Base-by-base conservation (phyloP, 2,329 filamentous ascomycete genomes). In the Claviceps purpurea region DNA sequence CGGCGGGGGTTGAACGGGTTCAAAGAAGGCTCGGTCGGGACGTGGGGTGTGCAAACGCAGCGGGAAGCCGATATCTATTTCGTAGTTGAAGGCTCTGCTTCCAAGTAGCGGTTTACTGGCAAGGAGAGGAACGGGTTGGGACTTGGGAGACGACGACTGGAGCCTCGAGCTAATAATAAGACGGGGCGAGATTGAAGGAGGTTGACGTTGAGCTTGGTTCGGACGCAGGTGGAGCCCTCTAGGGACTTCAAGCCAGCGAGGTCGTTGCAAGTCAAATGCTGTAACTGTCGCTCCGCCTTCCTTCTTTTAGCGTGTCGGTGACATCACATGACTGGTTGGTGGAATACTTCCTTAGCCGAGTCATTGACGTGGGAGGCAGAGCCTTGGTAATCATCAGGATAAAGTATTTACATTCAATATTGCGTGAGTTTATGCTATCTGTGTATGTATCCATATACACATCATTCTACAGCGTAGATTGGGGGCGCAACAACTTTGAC, bases 241-340 rank as follows among this genome's bases (percentile, higher is more conserved):
- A 24, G 22, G 39, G 47, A 52, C 47, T 22, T 44, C 42, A 44
- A 41, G 59, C 57, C 60, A 57, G 56, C 59, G 57, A 54, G 58
- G n/a, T 30, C 26, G 41, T 49, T 54, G 50, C 30, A 46, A 16
- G 42, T 37, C 16, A 20, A 22, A 10, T n/a, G 24, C n/a, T 45
- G n/a, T 24, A 30, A 34, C 30, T 34, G 30, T 34, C 30, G 30
- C 30, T 34, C 30, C 30, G 30, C 30, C 30, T 16, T 14, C 8
- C 8, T 18, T 8, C 7, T 11, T 5, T 26, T 26, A 26, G 44
- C 41, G 26, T 20, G 38, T 26, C 34, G 55, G 64, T 66, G 64
- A 68, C 66, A 66, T 69, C 66, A 68, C 67, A 68, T 69, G 67
- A 69, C 66, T 67, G 30, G 45, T 34, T 10, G 14, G 26, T 46